Conservation (phyloP, 257 asterid genomes). For the Nemophila menziesii region DNA sequence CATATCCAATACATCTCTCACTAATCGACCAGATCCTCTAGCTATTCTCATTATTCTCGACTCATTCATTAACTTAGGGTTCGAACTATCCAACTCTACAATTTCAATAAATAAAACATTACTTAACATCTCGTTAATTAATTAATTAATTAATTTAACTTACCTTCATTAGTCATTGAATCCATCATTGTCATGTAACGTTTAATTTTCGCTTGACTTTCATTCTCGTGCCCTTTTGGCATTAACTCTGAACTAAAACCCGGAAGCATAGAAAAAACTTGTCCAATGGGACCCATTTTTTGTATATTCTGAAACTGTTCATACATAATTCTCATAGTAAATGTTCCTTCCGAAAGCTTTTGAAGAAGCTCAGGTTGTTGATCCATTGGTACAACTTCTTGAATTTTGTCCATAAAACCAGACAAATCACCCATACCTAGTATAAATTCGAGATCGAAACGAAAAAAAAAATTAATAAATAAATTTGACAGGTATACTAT, state of each 20-base stretch:
- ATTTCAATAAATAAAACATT: no score
- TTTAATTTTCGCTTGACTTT: conserved; percentile 81
- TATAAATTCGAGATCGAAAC: neutral
- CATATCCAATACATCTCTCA: conserved; percentile 87
- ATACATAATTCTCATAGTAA: conserved; percentile 82
- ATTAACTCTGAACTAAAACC: conserved; percentile 85
- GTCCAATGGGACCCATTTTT: conserved; percentile 89
- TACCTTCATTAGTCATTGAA: conserved; percentile 94
- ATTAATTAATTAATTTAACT: conserved; percentile 6
- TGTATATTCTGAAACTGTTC: conserved; percentile 82
- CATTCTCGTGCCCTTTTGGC: conserved; percentile 92
- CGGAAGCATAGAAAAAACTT: conserved; percentile 95
- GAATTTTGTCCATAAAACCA: conserved; percentile 96
- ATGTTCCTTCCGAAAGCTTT: conserved; percentile 88
- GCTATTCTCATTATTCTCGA: conserved; percentile 79
- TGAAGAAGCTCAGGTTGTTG: conserved; percentile 97
- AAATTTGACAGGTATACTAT: neutral
- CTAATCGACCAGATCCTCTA: conserved; percentile 76
- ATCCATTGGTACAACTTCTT: conserved; percentile 92
- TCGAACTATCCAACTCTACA: conserved; percentile 88
- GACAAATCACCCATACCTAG: conserved; percentile 97
- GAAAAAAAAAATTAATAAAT: neutral
- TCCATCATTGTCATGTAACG: conserved; percentile 98
- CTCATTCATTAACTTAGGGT: conserved; percentile 68
- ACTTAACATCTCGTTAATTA: neutral